Evolutionary conservation across 1,284 basidiomycete genomes (phyloP).

Genomic region (Irpex rosettiformis): DNA sequence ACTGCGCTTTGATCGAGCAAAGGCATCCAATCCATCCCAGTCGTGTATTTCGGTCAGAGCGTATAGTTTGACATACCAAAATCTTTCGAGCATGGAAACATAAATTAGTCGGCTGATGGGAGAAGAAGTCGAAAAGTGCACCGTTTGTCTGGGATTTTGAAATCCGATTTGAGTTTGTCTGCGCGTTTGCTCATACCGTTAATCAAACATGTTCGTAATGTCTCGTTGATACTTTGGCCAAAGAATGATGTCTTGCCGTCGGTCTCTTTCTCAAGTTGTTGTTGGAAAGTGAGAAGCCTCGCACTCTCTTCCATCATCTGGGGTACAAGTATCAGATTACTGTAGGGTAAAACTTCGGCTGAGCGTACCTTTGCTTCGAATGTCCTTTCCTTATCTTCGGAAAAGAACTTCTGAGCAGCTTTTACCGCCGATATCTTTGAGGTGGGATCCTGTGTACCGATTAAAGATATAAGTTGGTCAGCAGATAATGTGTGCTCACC

Average conservation of each 20-base stretch:
- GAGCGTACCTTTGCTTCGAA: slow-evolving; percentile 85
- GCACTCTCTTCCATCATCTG: slow-evolving; percentile 90
- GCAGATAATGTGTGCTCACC: slow-evolving; percentile 35
- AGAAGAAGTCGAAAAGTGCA: slow-evolving; percentile 25
- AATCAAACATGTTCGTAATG: slow-evolving; percentile 71
- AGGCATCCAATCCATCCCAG: slow-evolving; percentile 81
- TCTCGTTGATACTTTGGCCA: slow-evolving; percentile 81
- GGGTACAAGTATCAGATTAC: not conserved
- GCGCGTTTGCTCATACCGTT: slow-evolving; percentile 82
- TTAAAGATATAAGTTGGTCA: not conserved
- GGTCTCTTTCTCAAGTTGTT: slow-evolving; percentile 84
- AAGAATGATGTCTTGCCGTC: slow-evolving; percentile 76
- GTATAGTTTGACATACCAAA: slow-evolving; percentile 90
- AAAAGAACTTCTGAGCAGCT: slow-evolving; percentile 88
- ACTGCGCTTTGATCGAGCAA: slow-evolving; percentile 82
- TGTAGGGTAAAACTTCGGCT: not conserved
- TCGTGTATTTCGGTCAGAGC: slow-evolving; percentile 76
- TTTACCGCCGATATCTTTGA: slow-evolving; percentile 73
- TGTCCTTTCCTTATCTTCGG: slow-evolving; percentile 85
- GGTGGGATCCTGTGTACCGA: slow-evolving; percentile 52
- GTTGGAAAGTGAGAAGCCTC: slow-evolving; percentile 76
- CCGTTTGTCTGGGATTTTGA: slow-evolving; percentile 91
- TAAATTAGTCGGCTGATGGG: not conserved
- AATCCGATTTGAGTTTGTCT: slow-evolving; percentile 82
- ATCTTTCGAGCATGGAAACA: slow-evolving; percentile 44